A percentile compares a stretch with the other conserved stretches of the same genome.
Conservation (phyloP, 2,329 filamentous ascomycete species). For the Lasiodiplodia hormozganensis region DNA sequence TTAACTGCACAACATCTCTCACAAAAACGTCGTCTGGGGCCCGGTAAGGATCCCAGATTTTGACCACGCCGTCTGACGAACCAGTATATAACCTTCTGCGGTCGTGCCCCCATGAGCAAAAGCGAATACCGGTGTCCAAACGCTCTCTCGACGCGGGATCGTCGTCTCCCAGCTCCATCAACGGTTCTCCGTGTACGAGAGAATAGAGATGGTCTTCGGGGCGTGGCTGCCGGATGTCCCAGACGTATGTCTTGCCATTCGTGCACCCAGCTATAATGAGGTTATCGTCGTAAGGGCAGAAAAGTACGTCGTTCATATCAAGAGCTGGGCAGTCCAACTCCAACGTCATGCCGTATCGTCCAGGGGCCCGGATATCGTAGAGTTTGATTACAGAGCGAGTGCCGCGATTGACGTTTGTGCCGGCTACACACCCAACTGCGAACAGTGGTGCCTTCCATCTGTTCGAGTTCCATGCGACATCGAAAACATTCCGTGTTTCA, state of each 20-base stretch:
- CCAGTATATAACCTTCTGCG: constrained; percentile 63
- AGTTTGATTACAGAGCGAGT: constrained; percentile 60
- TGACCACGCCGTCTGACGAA: constrained; percentile 66
- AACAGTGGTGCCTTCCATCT: constrained; percentile 51
- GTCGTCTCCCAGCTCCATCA: constrained; percentile 54
- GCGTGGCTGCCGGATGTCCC: constrained; percentile 60
- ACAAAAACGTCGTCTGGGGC: constrained; percentile 59
- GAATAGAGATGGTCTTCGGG: constrained; percentile 55
- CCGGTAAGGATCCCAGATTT: constrained; percentile 64
- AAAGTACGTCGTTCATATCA: constrained; percentile 68
- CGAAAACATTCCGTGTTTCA: constrained; percentile 63
- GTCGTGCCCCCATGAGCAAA: constrained; percentile 63
- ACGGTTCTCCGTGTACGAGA: constrained; percentile 58
- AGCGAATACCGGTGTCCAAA: constrained; percentile 64
- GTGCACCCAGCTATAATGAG: constrained; percentile 67
- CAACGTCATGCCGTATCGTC: constrained; percentile 41
- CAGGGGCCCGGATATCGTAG: constrained; percentile 52
- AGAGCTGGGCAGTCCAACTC: constrained; percentile 64
- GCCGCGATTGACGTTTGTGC: constrained; percentile 44
- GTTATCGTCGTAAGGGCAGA: constrained; percentile 57
- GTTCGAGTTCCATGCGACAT: constrained; percentile 63
- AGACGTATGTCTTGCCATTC: constrained; percentile 65
- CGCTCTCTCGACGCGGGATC: constrained; percentile 54
- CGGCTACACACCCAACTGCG: constrained; percentile 59
- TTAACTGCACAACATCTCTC: constrained; percentile 56